These are phyloP conservation scores for cucumber (Cucumis sativus) DNA, from an alignment of 306 rosid species.

Conservation along the genomic window Cucumber_9930_V3 NC_026658.2:24327501-24328000, in stretches of 20 bases:
- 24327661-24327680: background rate
- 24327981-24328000: slow-evolving; percentile 10
- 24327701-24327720: background rate
- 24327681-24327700: background rate
- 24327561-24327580: background rate
- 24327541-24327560: background rate
- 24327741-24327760: background rate
- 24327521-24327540: background rate
- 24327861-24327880: background rate
- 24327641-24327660: background rate
- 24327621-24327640: background rate
- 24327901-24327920: background rate
- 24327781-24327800: background rate
- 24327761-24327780: background rate
- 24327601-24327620: background rate
- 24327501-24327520: background rate
- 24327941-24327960: background rate
- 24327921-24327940: background rate
- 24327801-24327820: background rate
- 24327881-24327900: background rate
- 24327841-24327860: background rate
- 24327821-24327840: background rate
- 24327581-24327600: background rate
- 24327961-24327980: background rate
- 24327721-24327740: background rate